Evolutionary conservation across 2,329 filamentous ascomycete genomes (phyloP).

Genomic region (Phialemoniopsis sp.): DNA sequence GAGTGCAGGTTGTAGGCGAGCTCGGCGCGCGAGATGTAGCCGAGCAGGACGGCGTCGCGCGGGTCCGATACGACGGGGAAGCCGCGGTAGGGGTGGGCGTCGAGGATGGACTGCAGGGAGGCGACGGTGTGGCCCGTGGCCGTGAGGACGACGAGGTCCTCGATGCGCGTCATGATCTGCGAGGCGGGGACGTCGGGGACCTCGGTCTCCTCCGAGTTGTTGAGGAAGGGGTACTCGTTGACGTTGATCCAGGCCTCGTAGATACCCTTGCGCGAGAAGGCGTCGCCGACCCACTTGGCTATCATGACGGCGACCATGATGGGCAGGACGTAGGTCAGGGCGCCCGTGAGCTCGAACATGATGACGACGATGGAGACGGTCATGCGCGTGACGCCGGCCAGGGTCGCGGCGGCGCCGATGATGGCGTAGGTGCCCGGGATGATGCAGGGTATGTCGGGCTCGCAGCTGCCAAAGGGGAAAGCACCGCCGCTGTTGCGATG

Average conservation of each 20-base stretch:
- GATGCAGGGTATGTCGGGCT: conserved; percentile 81
- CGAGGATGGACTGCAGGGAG: conserved; percentile 66
- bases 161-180: conserved; percentile 87
- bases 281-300: conserved; percentile 96
- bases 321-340: conserved; percentile 90
- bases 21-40: conserved; percentile 92
- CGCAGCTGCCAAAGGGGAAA: conserved; percentile 74
- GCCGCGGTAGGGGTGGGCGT: conserved; percentile 74
- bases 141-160: conserved; percentile 84
- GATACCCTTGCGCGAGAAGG: conserved; percentile 86
- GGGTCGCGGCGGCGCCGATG: conserved; percentile 89
- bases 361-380: conserved; percentile 98
- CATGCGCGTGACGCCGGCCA: conserved; percentile 91
- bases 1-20: conserved; percentile 74
- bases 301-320: conserved; percentile 99
- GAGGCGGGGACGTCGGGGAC: conserved; percentile 83
- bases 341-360: conserved; percentile 97
- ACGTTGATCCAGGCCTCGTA: conserved; percentile 98
- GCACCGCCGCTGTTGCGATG: conserved; percentile 74
- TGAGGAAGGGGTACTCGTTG: conserved; percentile 92
- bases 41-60: conserved; percentile 73
- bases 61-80: conserved; percentile 86
- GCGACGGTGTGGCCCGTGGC: conserved; percentile 85
- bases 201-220: conserved; percentile 73
- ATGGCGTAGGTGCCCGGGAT: conserved; percentile 96